phyloP scores from a whole-genome alignment of 225 moss, liverwort and hornwort species.

The Physcomitrium patens region DNA sequence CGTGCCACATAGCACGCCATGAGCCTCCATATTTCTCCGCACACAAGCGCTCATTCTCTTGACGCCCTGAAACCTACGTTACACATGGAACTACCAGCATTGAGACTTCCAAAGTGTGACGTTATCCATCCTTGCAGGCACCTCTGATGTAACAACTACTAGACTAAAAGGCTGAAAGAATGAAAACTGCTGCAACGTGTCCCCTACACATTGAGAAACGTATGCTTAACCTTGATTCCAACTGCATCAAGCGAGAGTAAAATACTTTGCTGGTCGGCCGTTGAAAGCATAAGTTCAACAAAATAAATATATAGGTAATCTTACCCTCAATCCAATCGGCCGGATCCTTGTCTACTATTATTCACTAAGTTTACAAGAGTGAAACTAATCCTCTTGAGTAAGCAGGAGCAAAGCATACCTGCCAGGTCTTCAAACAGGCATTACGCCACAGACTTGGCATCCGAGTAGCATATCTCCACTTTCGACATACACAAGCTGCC shows the following conservation, averaged over 20 bases:
- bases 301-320: background rate
- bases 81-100: background rate
- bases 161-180: background rate
- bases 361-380: background rate
- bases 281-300: conserved; percentile 3
- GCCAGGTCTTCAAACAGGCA: conserved; percentile 95
- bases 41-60: conserved; percentile 79
- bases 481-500: conserved; percentile 96
- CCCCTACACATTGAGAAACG: background rate
- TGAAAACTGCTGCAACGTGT: background rate
- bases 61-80: conserved; percentile 62
- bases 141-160: background rate
- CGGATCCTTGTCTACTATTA: background rate
- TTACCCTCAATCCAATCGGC: background rate
- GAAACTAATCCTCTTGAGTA: conserved; percentile 7
- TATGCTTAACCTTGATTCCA: background rate
- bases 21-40: conserved; percentile 73
- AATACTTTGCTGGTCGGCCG: background rate
- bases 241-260: background rate
- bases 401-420: conserved; percentile 52
- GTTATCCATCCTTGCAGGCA: background rate
- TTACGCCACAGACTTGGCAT: conserved; percentile 83
- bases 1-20: conserved; percentile 95
- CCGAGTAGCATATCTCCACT: conserved; percentile 86
- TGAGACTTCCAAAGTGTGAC: background rate